Evolutionary conservation across 441 rosid species (phyloP).

Genomic region (Jatropha podagrica): DNA sequence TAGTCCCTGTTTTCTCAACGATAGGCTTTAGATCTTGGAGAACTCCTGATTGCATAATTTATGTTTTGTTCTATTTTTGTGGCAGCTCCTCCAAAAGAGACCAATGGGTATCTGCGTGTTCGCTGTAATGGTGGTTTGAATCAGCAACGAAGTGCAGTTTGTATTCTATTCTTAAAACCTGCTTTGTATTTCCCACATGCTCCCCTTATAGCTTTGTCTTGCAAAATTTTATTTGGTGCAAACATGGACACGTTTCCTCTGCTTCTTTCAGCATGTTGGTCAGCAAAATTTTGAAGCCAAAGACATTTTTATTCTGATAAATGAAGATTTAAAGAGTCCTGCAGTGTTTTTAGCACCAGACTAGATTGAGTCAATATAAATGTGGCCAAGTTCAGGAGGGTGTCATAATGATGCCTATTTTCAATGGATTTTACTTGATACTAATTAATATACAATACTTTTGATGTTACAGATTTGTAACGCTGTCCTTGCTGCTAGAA

Average conservation of each 20-base stretch:
- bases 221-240: conserved; percentile 7
- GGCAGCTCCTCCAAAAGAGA: conserved; percentile 83
- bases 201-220: background rate
- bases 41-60: conserved; percentile 13
- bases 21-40: conserved; percentile 13
- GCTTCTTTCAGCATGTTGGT: background rate
- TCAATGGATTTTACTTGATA: background rate
- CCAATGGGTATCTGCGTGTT: conserved; percentile 91
- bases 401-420: background rate
- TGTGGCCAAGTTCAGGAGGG: background rate
- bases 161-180: conserved; percentile 30
- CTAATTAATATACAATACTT: background rate
- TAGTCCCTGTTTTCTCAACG: conserved; percentile 16
- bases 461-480: conserved; percentile 75
- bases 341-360: background rate
- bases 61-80: background rate
- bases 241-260: background rate
- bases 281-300: background rate
- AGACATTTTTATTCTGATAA: background rate
- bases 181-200: background rate
- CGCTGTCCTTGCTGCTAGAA: conserved; percentile 99
- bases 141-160: conserved; percentile 97
- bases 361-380: background rate
- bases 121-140: conserved; percentile 98
- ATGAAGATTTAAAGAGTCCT: too few species aligned